These are phyloP conservation scores for Selaginella tamariscina DNA, from an alignment of 75 land plant genomes.

Conservation along the genomic window DNA sequence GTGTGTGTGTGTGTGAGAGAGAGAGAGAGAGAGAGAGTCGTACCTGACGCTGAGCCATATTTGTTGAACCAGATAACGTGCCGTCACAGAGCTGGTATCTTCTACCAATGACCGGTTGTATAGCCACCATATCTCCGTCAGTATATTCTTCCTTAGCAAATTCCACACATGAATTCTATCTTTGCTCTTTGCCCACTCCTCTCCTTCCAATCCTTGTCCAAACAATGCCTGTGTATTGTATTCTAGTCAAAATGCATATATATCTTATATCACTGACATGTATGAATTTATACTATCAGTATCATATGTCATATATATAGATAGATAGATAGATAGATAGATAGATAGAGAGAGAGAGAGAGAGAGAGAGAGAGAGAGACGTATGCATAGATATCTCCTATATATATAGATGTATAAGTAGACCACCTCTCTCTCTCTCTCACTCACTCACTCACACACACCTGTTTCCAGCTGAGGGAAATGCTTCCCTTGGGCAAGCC, in stretches of 20 bases:
- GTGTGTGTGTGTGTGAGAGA: no score
- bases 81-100: neutral
- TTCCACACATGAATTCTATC: neutral
- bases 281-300: no score
- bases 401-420: no score
- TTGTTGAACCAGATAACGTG: neutral
- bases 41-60: conserved; percentile 4
- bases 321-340: no score
- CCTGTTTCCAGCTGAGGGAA: neutral
- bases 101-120: neutral
- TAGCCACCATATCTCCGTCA: neutral
- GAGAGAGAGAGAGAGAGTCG: conserved; percentile 77
- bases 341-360: no score
- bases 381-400: no score
- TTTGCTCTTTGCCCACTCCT: neutral
- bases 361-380: no score
- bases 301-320: no score
- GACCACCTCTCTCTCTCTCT: no score
- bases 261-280: no score
- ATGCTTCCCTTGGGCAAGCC: neutral
- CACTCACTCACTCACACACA: no score
- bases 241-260: no score
- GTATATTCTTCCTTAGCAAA: neutral
- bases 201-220: neutral
- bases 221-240: neutral